Percentiles rank a stretch among this genome's conserved stretches.
Evolutionary conservation across 441 rosid species (phyloP).

Genomic region (Melastoma candidum): DNA sequence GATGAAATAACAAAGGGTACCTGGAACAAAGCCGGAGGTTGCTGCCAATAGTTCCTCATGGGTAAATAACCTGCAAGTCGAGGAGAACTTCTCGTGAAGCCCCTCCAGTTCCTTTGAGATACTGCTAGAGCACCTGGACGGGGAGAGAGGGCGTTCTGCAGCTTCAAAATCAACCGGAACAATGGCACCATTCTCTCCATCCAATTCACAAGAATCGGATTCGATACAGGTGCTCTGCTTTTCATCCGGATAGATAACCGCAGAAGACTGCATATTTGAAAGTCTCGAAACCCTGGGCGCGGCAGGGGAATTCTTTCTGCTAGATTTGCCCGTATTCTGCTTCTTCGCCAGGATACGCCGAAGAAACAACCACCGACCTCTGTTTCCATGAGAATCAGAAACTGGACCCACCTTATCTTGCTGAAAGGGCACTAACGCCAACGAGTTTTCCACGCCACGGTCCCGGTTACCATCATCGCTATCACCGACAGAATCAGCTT

Average conservation of each 20-base stretch:
- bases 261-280: slow-evolving; percentile 44
- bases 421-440: slow-evolving; percentile 47
- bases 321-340: slow-evolving; percentile 25
- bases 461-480: slow-evolving; percentile 13
- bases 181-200: slow-evolving; percentile 43
- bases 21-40: slow-evolving; percentile 58
- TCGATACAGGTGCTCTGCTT: slow-evolving; percentile 29
- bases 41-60: slow-evolving; percentile 60
- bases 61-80: slow-evolving; percentile 69
- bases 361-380: slow-evolving; percentile 56
- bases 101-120: slow-evolving; percentile 55
- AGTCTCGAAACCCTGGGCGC: slow-evolving; percentile 35
- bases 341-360: slow-evolving; percentile 31
- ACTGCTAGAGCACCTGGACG: slow-evolving; percentile 23
- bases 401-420: slow-evolving; percentile 19
- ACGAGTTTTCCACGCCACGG: slow-evolving; percentile 25
- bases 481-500: slow-evolving; percentile 13
- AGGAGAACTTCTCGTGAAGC: slow-evolving; percentile 54
- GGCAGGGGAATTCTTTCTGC: slow-evolving; percentile 33
- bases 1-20: slow-evolving; percentile 25
- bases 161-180: slow-evolving; percentile 33
- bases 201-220: slow-evolving; percentile 26
- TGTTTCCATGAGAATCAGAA: slow-evolving; percentile 21
- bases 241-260: slow-evolving; percentile 53
- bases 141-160: slow-evolving; percentile 29